Conservation (phyloP, 257 asterid species). For the Nicotiana tomentosiformis region DNA sequence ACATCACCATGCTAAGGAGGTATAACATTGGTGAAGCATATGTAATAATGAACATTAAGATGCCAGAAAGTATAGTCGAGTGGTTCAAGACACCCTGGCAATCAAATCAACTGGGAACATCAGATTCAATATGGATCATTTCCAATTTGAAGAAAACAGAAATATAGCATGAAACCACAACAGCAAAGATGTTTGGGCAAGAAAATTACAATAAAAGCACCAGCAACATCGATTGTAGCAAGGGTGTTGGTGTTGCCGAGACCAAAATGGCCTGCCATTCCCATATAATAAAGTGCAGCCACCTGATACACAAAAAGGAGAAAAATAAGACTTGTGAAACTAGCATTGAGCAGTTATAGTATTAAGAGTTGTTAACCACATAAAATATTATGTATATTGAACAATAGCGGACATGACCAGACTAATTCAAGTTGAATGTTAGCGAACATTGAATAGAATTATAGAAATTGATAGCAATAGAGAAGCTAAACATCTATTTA, state of each 20-base stretch:
- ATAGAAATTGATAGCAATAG: background rate
- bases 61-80: conserved; percentile 76
- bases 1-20: conserved; percentile 62
- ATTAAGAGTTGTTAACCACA: background rate
- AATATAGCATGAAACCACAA: conserved; percentile 4
- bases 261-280: conserved; percentile 92
- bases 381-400: background rate
- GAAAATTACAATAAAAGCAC: conserved; percentile 68
- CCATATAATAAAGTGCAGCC: conserved; percentile 67
- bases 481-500: background rate
- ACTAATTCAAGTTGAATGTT: background rate
- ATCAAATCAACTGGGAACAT: conserved; percentile 5
- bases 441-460: background rate
- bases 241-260: conserved; percentile 93
- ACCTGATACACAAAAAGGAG: conserved; percentile 37
- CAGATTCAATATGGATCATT: conserved; percentile 16
- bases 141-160: background rate
- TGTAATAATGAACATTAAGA: conserved; percentile 84
- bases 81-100: conserved; percentile 83
- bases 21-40: conserved; percentile 74
- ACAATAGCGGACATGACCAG: background rate
- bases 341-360: background rate
- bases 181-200: background rate
- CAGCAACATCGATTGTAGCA: conserved; percentile 93
- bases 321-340: background rate